phyloP scores from a whole-genome alignment of 768 basidiomycete species.

The Tylopilus subfusipes region DNA sequence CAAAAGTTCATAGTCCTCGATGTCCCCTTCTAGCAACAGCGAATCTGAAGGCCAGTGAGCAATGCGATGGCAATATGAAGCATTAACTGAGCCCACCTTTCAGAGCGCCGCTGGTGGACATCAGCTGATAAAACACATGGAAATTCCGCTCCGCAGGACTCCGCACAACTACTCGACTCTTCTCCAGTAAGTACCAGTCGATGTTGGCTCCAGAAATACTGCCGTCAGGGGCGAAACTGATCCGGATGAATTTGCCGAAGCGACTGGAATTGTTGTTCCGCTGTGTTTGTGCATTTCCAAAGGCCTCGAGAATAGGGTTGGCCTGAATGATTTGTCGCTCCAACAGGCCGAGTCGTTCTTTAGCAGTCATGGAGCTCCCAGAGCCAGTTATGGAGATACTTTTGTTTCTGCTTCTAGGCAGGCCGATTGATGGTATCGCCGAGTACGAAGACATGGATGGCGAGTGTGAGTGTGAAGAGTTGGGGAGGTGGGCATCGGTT shows the following conservation, averaged over 20 bases:
- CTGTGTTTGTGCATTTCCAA: constrained; percentile 98
- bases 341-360: constrained; percentile 78
- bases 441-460: constrained; percentile 57
- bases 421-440: constrained; percentile 60
- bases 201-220: constrained; percentile 97
- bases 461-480: constrained; percentile 63
- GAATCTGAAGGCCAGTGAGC: constrained; percentile 45
- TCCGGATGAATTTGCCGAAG: constrained; percentile 97
- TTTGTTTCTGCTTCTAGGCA: constrained; percentile 65
- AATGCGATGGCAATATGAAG: constrained; percentile 1
- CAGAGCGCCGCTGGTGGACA: constrained; percentile 69
- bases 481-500: constrained; percentile 61
- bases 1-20: constrained; percentile 86
- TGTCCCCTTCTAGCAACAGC: constrained; percentile 66
- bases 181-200: constrained; percentile 98
- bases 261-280: constrained; percentile 98
- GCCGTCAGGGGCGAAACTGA: constrained; percentile 88
- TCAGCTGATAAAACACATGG: constrained; percentile 95
- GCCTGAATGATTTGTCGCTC: constrained; percentile 97
- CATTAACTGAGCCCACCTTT: constrained; percentile 48
- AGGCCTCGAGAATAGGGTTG: constrained; percentile 95
- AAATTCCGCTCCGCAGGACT: constrained; percentile 90
- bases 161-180: constrained; percentile 88
- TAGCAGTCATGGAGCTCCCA: constrained; percentile 50
- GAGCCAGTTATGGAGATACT: constrained; percentile 45